Conservation (phyloP, 2,329 filamentous ascomycete species). For the Blumeriella jaapii region DNA sequence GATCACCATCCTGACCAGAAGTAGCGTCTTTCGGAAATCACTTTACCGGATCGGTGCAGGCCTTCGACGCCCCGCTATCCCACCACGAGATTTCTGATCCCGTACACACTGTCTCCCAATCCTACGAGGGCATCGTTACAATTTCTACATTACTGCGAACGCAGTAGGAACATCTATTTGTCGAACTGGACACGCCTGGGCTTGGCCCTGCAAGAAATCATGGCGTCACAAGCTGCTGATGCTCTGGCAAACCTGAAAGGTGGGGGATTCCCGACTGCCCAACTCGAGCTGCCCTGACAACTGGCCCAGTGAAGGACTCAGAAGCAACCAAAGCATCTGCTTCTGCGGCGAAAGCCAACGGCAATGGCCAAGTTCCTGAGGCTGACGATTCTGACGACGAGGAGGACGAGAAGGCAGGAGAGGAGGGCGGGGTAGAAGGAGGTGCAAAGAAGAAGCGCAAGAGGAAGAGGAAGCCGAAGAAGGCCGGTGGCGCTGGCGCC, state of each 20-base stretch:
- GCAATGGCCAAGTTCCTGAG: slow-evolving; percentile 16
- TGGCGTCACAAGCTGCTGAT: slow-evolving; percentile 47
- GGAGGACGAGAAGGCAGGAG: slow-evolving; percentile 32
- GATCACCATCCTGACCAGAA: too few relatives aligned
- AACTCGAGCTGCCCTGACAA: slow-evolving; percentile 3
- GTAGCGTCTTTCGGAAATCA: too few relatives aligned
- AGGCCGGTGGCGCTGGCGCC: slow-evolving; percentile 56
- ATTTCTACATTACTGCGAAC: too few relatives aligned
- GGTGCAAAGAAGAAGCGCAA: slow-evolving; percentile 54
- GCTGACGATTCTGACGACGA: slow-evolving; percentile 42
- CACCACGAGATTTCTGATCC: too few relatives aligned
- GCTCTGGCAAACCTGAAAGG: slow-evolving; percentile 88
- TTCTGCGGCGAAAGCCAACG: slow-evolving; percentile 19
- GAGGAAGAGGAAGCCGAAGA: slow-evolving; percentile 65
- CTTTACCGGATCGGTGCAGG: too few relatives aligned
- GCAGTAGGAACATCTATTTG: too few relatives aligned
- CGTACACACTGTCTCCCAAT: too few relatives aligned
- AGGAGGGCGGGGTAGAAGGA: slow-evolving; percentile 30
- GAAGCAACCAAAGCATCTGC: slow-evolving; percentile 22
- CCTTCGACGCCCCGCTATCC: slow-evolving; percentile 2
- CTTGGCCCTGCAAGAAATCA: slow-evolving; percentile 12
- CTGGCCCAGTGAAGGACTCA: slow-evolving; percentile 23
- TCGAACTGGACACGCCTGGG: slow-evolving; percentile 1
- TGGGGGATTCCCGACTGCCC: slow-evolving; percentile 51
- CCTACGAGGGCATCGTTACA: too few relatives aligned